Conservation (phyloP, 2,329 filamentous ascomycete genomes). For the Aspergillus candidus region DNA sequence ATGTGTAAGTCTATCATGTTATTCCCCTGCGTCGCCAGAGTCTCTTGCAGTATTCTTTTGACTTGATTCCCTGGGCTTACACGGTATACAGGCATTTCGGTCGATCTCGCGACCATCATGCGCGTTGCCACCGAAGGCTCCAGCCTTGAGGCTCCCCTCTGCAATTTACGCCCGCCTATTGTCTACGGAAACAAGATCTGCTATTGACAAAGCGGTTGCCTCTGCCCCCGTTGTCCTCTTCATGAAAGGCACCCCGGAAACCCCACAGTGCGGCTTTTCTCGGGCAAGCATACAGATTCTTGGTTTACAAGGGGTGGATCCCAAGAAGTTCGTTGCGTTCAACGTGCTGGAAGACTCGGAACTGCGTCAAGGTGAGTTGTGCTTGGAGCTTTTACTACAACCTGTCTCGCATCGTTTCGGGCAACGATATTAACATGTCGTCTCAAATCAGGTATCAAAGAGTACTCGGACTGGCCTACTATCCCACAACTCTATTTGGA, state of each 20-base stretch:
- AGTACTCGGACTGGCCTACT: constrained; percentile 98
- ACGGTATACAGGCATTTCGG: constrained; percentile 23
- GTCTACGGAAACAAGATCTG: constrained; percentile 69
- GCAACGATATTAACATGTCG: constrained; percentile 1
- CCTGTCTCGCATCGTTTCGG: neutral
- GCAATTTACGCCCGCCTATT: constrained; percentile 55
- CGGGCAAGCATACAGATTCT: constrained; percentile 91
- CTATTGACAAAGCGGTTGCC: constrained; percentile 83
- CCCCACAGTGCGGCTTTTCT: constrained; percentile 94
- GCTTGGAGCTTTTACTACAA: neutral
- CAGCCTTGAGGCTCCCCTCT: constrained; percentile 34
- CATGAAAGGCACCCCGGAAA: constrained; percentile 98
- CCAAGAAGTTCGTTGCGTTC: constrained; percentile 93
- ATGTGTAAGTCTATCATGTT: constrained; percentile 12
- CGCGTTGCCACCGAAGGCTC: constrained; percentile 16
- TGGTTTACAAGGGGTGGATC: constrained; percentile 89
- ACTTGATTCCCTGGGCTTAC: constrained; percentile 6
- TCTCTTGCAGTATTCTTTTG: neutral
- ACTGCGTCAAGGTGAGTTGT: constrained; percentile 64
- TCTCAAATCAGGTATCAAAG: constrained; percentile 72
- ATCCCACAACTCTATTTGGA: constrained; percentile 95
- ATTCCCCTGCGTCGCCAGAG: neutral
- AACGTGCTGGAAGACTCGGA: constrained; percentile 93
- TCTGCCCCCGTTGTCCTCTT: constrained; percentile 93
- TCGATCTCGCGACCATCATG: constrained; percentile 22